Percentiles rank a stretch among this genome's conserved stretches.
These are phyloP conservation scores for Russula emetica DNA, from an alignment of 768 basidiomycete species.

Conservation along the genomic window DNA sequence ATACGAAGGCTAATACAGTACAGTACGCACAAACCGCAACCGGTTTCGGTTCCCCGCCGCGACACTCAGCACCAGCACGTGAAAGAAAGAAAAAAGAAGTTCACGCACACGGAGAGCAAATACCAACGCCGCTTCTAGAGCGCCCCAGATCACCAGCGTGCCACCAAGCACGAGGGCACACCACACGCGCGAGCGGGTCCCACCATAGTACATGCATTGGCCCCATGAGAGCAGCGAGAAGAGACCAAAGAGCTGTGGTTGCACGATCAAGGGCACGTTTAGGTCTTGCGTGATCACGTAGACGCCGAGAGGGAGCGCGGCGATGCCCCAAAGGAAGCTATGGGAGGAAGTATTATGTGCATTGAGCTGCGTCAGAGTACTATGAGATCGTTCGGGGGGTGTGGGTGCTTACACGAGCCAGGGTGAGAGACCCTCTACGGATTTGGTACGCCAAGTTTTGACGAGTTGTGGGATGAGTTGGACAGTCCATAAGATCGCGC, in stretches of 20 bases:
- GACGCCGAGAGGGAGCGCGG: conserved; percentile 58
- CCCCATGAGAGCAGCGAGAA: conserved; percentile 60
- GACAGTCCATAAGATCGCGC: conserved; percentile 61
- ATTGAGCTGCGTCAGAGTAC: too few relatives aligned
- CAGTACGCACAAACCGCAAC: too few relatives aligned
- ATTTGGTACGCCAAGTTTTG: conserved; percentile 66
- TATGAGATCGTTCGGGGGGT: too few relatives aligned
- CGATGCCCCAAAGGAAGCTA: conserved; percentile 59
- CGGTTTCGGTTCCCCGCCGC: too few relatives aligned
- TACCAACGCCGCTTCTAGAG: conserved; percentile 56
- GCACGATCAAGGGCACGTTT: conserved; percentile 67
- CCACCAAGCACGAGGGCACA: conserved; percentile 38
- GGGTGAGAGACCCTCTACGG: conserved; percentile 63
- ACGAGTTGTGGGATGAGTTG: conserved; percentile 68
- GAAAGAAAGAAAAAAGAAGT: not conserved
- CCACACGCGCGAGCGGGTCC: conserved; percentile 36
- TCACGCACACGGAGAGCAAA: conserved; percentile 50
- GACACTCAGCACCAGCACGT: not conserved
- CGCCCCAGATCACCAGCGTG: conserved; percentile 46
- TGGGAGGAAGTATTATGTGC: not conserved
- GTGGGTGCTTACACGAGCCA: conserved; percentile 51
- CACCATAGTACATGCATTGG: conserved; percentile 69
- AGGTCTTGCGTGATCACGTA: conserved; percentile 62
- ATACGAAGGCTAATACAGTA: conserved; percentile 36
- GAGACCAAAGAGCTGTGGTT: conserved; percentile 61